Evolutionary conservation across 2,329 filamentous ascomycete genomes (phyloP), one percentile per base, ranked within the genome.

Genomic region (Purpureocillium takamizusanense): DNA sequence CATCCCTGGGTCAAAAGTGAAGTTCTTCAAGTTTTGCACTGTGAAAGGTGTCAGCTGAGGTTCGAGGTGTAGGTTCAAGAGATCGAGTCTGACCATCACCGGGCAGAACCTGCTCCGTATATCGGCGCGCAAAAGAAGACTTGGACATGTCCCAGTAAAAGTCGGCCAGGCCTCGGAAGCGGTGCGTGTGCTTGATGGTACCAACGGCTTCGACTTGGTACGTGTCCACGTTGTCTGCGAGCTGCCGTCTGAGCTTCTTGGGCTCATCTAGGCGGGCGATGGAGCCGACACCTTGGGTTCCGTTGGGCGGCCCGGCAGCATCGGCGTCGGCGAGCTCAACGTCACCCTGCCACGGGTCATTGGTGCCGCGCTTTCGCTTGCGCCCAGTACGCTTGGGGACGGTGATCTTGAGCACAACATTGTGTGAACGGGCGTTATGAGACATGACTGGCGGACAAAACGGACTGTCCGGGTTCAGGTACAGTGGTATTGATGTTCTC

Each of bases 381-480:
- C 87, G 76, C 3, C 89, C 89, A 3, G 88, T 95, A 40, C 86
- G 72, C 58, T 81, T 92, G 0, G 92, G 90, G 1, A 97, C 78
- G 0, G 83, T 88, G 39, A 98, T 72, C 56, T 88, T 89, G 38
- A 98, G 69, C 15, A 97, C 71, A 15, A 97, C 66, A 53, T 95
- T 94, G 54, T 88, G 86, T 9, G 86, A 84, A 15, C 76, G 65
- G 25, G 81, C 76, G 53, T 82, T 84, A 31, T 81, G 80, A 7
- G 90, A 95, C 48, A 83, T 69, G 43, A 95, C 68, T 8, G 86
- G 85, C 49, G 83, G 82, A 51, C 84, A 80, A 51, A 86, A 78
- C 3, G 83, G 81, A 57, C 94, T 87, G 46, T 87, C 76, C 17
- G 84, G 85, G 16, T 86, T 79, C 38, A 97, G 68, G 50, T 83